Percentiles rank a stretch among this genome's conserved stretches.
These are phyloP conservation scores for Globisporangium radiosum DNA, from an alignment of 352 stramenopile genomes.

Conservation along the genomic window DNA sequence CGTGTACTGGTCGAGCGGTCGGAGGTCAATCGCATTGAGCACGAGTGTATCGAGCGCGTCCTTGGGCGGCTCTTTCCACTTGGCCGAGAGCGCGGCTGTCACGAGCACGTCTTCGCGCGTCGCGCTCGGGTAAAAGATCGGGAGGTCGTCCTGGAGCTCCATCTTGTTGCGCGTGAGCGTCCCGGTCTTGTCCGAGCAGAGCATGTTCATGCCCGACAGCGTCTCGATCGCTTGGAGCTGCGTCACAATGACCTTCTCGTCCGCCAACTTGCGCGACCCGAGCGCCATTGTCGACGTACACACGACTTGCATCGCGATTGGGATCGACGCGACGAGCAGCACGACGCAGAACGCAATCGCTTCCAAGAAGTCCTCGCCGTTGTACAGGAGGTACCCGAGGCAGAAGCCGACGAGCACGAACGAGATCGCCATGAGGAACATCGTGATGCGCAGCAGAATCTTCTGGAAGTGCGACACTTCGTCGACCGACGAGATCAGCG, in stretches of 20 bases:
- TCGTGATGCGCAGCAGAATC: conserved; percentile 89
- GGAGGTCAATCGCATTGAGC: conserved; percentile 80
- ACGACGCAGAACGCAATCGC: conserved; percentile 87
- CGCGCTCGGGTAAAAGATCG: conserved; percentile 74
- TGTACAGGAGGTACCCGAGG: conserved; percentile 81
- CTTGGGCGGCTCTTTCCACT: conserved; percentile 91
- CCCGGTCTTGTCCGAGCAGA: conserved; percentile 96
- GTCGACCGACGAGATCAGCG: conserved; percentile 64
- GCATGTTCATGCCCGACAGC: conserved; percentile 89
- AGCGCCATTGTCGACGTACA: conserved; percentile 91
- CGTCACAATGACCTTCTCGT: conserved; percentile 92
- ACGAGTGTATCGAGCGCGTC: conserved; percentile 93
- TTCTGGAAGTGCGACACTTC: conserved; percentile 87
- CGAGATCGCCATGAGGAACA: conserved; percentile 85
- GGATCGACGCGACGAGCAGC: conserved; percentile 89
- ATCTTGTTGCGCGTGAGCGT: conserved; percentile 95
- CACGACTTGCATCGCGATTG: conserved; percentile 92
- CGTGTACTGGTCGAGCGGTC: conserved; percentile 79
- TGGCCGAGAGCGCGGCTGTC: conserved; percentile 89
- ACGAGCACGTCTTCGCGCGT: conserved; percentile 87
- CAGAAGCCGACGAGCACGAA: conserved; percentile 85
- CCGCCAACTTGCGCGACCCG: conserved; percentile 82
- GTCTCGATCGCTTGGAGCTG: conserved; percentile 90
- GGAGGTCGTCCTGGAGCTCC: conserved; percentile 89
- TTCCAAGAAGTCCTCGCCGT: conserved; percentile 68